These are phyloP conservation scores for Arctium lappa DNA, from an alignment of 129 eudicot genomes.

Conservation along the genomic window DNA sequence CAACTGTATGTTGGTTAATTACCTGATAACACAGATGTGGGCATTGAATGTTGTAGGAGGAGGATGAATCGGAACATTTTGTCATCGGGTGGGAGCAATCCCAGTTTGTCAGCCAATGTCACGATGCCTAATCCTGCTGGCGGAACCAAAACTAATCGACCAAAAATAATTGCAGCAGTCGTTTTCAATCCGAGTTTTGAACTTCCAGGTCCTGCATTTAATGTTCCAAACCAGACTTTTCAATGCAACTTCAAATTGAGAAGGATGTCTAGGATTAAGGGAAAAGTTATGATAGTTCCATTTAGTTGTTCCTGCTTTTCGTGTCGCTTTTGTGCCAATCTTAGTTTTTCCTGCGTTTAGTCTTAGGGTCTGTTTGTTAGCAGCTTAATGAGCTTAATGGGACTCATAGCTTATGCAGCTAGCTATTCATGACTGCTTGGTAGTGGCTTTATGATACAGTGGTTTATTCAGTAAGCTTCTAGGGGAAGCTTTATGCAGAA, in stretches of 20 bases:
- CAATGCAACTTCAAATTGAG: neutral
- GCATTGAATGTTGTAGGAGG: conserved; percentile 95
- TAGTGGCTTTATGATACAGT: neutral
- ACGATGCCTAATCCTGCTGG: conserved; percentile 86
- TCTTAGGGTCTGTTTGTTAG: no score
- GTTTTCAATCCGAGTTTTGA: conserved; percentile 82
- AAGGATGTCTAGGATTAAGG: neutral
- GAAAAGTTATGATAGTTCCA: neutral
- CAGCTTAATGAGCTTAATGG: no score
- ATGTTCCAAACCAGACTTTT: neutral
- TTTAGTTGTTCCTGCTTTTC: neutral
- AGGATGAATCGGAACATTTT: conserved; percentile 96
- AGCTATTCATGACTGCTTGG: no score
- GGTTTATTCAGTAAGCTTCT: neutral
- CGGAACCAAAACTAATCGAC: conserved; percentile 80
- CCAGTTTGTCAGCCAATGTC: conserved; percentile 80
- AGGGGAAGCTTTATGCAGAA: neutral
- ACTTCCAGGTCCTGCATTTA: conserved; percentile 82
- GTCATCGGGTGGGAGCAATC: conserved; percentile 80
- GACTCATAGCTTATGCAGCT: no score
- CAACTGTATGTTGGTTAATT: conserved; percentile 3
- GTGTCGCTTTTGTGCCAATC: no score
- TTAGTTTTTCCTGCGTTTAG: neutral
- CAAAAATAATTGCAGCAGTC: conserved; percentile 83
- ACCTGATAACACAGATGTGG: conserved; percentile 97